phyloP scores from a whole-genome alignment of 1,284 basidiomycete genomes.

The Abortiporus biennis region DNA sequence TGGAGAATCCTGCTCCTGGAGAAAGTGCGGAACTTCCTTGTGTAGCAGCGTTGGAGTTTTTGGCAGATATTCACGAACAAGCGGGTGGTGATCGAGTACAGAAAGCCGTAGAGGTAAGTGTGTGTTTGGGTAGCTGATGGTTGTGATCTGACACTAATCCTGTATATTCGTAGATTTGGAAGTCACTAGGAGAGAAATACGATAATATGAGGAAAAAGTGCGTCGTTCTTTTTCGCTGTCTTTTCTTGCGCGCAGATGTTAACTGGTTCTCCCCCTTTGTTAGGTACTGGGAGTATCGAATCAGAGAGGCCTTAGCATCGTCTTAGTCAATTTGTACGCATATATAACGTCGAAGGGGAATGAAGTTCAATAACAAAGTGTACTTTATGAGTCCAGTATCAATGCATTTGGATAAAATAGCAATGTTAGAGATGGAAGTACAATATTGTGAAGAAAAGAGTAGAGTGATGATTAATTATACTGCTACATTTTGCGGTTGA shows the following conservation, averaged over 20 bases:
- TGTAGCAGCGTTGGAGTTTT: conserved; percentile 75
- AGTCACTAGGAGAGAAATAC: conserved; percentile 59
- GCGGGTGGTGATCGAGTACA: conserved; percentile 40
- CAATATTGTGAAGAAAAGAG: too few relatives aligned
- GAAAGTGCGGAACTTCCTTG: conserved; percentile 69
- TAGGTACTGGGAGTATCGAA: conserved; percentile 23
- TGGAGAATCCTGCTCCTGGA: conserved; percentile 69
- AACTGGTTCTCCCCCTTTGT: conserved; percentile 10
- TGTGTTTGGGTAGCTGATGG: conserved; percentile 2
- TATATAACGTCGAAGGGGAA: too few relatives aligned
- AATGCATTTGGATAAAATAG: too few relatives aligned
- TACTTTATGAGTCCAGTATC: too few relatives aligned
- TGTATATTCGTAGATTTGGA: conserved; percentile 51
- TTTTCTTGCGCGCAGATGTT: conserved; percentile 7
- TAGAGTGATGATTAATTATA: too few relatives aligned
- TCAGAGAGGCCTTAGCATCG: conserved; percentile 10
- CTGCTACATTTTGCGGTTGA: too few relatives aligned
- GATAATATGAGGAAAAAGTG: conserved; percentile 80
- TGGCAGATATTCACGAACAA: conserved; percentile 73
- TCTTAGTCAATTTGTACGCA: too few relatives aligned
- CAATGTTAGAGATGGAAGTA: too few relatives aligned
- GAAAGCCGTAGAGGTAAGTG: conserved; percentile 46
- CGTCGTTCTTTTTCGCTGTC: conserved; percentile 21
- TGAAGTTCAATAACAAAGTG: too few relatives aligned
- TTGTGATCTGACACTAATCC: conserved; percentile 7